phyloP scores from a whole-genome alignment of 1,139 yeast species.

The Suhomyces wounanorum region DNA sequence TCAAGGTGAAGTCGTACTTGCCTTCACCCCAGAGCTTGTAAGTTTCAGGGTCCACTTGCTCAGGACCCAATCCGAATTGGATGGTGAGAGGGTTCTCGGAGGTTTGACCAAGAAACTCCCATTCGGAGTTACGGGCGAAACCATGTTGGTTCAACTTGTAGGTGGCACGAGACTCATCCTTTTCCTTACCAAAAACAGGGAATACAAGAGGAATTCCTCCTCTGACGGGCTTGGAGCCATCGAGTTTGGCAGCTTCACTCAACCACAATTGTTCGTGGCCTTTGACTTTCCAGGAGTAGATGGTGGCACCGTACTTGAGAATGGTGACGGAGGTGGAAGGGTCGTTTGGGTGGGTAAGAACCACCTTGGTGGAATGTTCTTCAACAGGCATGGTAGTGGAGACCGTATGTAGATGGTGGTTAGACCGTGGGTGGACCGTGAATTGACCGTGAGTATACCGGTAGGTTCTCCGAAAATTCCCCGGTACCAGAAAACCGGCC shows the following conservation, averaged over 20 bases:
- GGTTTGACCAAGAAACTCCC: constrained; percentile 93
- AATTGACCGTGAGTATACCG: too few relatives aligned
- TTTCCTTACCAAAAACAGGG: constrained; percentile 86
- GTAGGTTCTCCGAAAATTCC: too few relatives aligned
- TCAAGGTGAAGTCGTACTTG: constrained; percentile 69
- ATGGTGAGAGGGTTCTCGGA: constrained; percentile 59
- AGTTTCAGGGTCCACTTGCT: constrained; percentile 69
- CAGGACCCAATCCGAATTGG: constrained; percentile 90
- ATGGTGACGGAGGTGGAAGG: constrained; percentile 60
- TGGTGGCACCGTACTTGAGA: constrained; percentile 86
- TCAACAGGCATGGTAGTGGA: constrained; percentile 52
- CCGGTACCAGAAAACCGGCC: not conserved
- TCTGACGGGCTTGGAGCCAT: constrained; percentile 90
- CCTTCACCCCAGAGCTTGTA: constrained; percentile 51
- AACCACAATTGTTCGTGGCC: constrained; percentile 71
- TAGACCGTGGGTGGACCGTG: too few relatives aligned
- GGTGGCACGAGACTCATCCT: constrained; percentile 39
- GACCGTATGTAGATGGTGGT: too few relatives aligned
- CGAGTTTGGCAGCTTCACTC: constrained; percentile 74
- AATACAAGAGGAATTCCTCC: constrained; percentile 97
- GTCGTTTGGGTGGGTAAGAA: constrained; percentile 57
- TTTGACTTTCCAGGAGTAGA: constrained; percentile 71
- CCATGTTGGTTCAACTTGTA: constrained; percentile 86
- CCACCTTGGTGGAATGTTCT: constrained; percentile 64
- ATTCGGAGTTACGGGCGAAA: constrained; percentile 81